Percentiles rank a stretch among this genome's conserved stretches.
Evolutionary conservation across 768 basidiomycete genomes (phyloP).

Genomic region (Candolleomyces eurysporus): DNA sequence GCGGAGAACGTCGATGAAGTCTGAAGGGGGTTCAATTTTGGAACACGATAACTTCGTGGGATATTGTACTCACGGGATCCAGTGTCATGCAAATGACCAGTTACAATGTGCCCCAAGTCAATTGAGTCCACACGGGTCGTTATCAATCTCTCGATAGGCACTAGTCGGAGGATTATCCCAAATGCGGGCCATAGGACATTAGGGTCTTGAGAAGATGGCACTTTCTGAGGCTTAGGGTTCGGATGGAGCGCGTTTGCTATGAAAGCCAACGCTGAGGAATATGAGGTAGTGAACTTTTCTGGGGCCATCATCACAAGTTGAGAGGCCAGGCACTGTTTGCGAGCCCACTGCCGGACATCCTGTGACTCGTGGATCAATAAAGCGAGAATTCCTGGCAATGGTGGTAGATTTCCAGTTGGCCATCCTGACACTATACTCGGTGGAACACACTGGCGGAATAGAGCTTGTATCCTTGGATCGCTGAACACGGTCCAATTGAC

Average conservation of each 20-base stretch:
- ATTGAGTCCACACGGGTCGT: constrained; percentile 31
- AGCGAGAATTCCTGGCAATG: constrained; percentile 49
- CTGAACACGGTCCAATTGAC: constrained; percentile 59
- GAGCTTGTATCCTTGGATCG: constrained; percentile 43
- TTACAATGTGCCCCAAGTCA: constrained; percentile 53
- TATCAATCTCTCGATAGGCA: constrained; percentile 45
- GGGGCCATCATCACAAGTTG: constrained; percentile 44
- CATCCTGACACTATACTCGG: constrained; percentile 39
- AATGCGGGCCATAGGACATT: constrained; percentile 54
- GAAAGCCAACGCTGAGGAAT: constrained; percentile 43
- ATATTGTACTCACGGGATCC: constrained; percentile 51
- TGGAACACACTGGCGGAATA: constrained; percentile 40
- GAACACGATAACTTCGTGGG: constrained; percentile 5
- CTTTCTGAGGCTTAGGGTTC: background rate
- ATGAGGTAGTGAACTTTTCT: constrained; percentile 46
- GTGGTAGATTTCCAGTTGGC: constrained; percentile 57
- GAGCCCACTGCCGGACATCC: constrained; percentile 61
- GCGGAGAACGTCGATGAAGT: constrained; percentile 57
- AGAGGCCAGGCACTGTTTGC: constrained; percentile 33
- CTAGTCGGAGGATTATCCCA: constrained; percentile 42
- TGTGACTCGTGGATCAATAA: constrained; percentile 51
- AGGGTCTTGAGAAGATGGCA: constrained; percentile 34
- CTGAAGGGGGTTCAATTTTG: constrained; percentile 28
- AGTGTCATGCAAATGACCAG: constrained; percentile 57
- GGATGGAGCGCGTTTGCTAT: constrained; percentile 33